These are phyloP conservation scores for Solanum virginianum DNA, from an alignment of 257 asterid genomes.

Conservation along the genomic window DNA sequence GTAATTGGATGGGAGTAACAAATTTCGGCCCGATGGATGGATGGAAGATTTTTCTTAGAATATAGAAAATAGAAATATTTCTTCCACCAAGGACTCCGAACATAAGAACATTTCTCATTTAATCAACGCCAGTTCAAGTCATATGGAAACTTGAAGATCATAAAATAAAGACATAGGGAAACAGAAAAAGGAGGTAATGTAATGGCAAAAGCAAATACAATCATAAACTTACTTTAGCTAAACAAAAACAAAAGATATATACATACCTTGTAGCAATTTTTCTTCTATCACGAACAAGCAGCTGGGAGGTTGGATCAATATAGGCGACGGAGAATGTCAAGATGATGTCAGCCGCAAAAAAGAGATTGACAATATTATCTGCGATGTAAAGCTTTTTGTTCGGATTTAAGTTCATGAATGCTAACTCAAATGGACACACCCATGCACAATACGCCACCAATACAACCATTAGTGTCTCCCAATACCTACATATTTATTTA, in stretches of 20 bases:
- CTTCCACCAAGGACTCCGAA: not conserved
- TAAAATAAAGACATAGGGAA: not conserved
- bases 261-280: slow-evolving; percentile 58
- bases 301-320: slow-evolving; percentile 56
- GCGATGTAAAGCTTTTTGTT: slow-evolving; percentile 26
- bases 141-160: not conserved
- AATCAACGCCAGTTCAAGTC: not conserved
- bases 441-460: slow-evolving; percentile 75
- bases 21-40: not conserved
- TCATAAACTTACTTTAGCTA: not conserved
- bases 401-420: slow-evolving; percentile 37
- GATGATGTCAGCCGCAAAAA: slow-evolving; percentile 56
- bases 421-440: slow-evolving; percentile 73
- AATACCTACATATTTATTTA: slow-evolving; percentile 37
- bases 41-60: not conserved
- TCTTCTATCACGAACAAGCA: slow-evolving; percentile 35
- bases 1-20: not conserved
- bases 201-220: not conserved
- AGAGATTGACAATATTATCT: slow-evolving; percentile 50
- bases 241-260: not conserved
- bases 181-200: not conserved
- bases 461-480: slow-evolving; percentile 76
- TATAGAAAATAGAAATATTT: not conserved
- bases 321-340: slow-evolving; percentile 80
- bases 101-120: not conserved